phyloP scores from a whole-genome alignment of 2,329 filamentous ascomycete species.

The Aureobasidium sp. region DNA sequence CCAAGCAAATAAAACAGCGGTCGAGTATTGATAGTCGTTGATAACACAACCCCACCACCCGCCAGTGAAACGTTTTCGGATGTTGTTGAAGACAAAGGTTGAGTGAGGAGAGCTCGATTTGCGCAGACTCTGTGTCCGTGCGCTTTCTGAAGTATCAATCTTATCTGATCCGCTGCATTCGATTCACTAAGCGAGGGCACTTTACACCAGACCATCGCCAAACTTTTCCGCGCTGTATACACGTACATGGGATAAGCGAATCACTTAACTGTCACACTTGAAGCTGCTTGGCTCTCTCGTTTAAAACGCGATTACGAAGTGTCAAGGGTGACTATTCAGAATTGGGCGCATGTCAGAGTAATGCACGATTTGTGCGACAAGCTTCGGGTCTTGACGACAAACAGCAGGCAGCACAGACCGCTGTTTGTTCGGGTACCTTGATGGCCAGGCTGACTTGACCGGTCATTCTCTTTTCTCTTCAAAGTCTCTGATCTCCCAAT shows the following conservation, averaged over 20 bases:
- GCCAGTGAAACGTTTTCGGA: not conserved
- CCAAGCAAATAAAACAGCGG: conserved; percentile 11
- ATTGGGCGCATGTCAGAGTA: not conserved
- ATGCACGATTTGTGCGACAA: not conserved
- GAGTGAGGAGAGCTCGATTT: not conserved
- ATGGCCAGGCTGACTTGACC: not conserved
- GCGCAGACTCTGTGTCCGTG: not conserved
- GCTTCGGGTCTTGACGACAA: not conserved
- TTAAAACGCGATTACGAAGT: not conserved
- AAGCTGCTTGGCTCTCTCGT: not conserved
- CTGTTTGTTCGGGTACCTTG: not conserved
- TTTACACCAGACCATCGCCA: conserved; percentile 2
- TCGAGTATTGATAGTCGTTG: not conserved
- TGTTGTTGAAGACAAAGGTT: not conserved
- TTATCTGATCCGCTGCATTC: conserved; percentile 2
- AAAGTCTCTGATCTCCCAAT: conserved; percentile 41
- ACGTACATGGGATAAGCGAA: too few species aligned
- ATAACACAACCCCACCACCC: not conserved
- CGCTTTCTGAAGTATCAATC: not conserved
- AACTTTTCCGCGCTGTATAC: not conserved
- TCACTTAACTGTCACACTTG: not conserved
- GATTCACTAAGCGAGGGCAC: not conserved
- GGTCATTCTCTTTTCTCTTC: not conserved
- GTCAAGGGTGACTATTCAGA: not conserved
- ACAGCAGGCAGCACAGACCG: not conserved